These are phyloP conservation scores for Juncus inflexus DNA, from an alignment of 176 grass and related monocot species.

Conservation along the genomic window DNA sequence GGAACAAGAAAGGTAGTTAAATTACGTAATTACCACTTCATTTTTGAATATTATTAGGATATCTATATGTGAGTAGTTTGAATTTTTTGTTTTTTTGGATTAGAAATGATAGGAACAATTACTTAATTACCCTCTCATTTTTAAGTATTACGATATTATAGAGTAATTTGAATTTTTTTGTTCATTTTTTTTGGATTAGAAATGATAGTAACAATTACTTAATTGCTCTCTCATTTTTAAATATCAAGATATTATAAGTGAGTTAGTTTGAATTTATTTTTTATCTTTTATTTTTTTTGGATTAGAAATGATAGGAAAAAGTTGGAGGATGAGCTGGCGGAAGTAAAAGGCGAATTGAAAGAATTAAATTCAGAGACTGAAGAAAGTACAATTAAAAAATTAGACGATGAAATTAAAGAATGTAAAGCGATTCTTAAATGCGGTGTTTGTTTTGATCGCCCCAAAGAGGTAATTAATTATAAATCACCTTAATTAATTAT, in stretches of 20 bases:
- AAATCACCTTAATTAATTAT: not conserved
- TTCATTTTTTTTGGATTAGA: constrained; percentile 45
- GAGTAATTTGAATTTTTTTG: too few relatives aligned
- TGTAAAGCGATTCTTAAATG: constrained; percentile 98
- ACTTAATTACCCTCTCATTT: too few relatives aligned
- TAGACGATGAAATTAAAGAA: constrained; percentile 92
- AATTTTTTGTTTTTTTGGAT: too few relatives aligned
- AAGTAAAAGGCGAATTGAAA: constrained; percentile 78
- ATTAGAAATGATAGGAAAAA: constrained; percentile 75
- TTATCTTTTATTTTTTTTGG: constrained; percentile 23
- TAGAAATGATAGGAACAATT: too few relatives aligned
- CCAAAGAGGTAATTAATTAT: constrained; percentile 71
- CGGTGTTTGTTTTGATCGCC: constrained; percentile 87
- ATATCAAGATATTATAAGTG: too few relatives aligned
- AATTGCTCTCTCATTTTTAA: too few relatives aligned
- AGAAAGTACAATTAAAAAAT: constrained; percentile 75
- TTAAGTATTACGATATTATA: too few relatives aligned
- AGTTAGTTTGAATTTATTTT: too few relatives aligned
- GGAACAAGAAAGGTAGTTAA: constrained; percentile 74
- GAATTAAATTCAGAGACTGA: constrained; percentile 76
- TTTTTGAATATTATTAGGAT: too few relatives aligned
- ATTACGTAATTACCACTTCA: not conserved
- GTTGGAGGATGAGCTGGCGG: constrained; percentile 69
- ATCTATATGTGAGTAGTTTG: too few relatives aligned
- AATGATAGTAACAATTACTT: constrained; percentile 52